phyloP scores from a whole-genome alignment of 2,329 filamentous ascomycete species.

The Aureobasidium sp. region DNA sequence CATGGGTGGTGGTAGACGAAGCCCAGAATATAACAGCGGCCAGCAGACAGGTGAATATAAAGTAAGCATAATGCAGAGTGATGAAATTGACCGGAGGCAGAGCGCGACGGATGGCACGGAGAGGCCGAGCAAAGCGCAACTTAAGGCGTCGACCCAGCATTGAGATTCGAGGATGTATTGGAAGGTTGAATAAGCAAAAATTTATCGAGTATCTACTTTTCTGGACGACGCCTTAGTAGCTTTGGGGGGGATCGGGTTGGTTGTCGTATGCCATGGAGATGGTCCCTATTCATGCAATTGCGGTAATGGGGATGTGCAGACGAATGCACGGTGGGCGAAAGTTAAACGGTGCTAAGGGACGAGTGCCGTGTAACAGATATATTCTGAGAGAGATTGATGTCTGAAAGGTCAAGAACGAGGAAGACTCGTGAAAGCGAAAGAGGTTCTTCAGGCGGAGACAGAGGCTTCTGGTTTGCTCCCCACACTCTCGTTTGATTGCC shows the following conservation, averaged over 20 bases:
- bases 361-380: neutral
- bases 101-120: slow-evolving; percentile 7
- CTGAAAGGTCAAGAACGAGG: neutral
- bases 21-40: slow-evolving; percentile 55
- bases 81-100: slow-evolving; percentile 25
- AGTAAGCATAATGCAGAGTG: slow-evolving; percentile 57
- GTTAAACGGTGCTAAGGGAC: neutral
- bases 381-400: neutral
- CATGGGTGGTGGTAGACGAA: slow-evolving; percentile 41
- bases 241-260: neutral
- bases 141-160: slow-evolving; percentile 6
- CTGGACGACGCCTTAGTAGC: slow-evolving; percentile 9
- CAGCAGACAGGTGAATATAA: slow-evolving; percentile 47
- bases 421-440: neutral
- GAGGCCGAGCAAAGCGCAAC: slow-evolving; percentile 6
- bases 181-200: neutral
- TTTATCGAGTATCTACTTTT: neutral
- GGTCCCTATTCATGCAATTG: slow-evolving; percentile 5
- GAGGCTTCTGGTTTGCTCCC: neutral
- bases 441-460: neutral
- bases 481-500: no score
- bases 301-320: neutral
- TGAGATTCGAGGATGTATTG: neutral
- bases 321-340: neutral
- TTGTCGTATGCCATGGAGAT: slow-evolving; percentile 3